These are phyloP conservation scores for Drechslerella dactyloides DNA, from an alignment of 2,329 filamentous ascomycete genomes.

Conservation along the genomic window DNA sequence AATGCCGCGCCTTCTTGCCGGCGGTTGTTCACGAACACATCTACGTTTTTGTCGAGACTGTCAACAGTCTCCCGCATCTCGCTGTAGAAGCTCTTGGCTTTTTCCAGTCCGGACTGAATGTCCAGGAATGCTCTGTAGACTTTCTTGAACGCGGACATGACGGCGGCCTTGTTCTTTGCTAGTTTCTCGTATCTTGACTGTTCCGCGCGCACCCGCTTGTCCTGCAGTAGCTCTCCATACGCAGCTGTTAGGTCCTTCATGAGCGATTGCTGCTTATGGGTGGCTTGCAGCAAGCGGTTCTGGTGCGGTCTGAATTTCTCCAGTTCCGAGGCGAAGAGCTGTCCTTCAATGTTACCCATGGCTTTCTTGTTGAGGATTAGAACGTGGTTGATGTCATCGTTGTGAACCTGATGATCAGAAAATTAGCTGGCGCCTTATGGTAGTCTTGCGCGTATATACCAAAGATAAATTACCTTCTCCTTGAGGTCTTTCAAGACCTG, in stretches of 20 bases:
- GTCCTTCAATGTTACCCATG: slow-evolving; percentile 86
- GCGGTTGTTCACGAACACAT: slow-evolving; percentile 94
- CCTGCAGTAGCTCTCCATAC: slow-evolving; percentile 87
- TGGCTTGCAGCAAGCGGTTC: slow-evolving; percentile 86
- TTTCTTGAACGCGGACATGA: slow-evolving; percentile 85
- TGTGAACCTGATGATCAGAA: slow-evolving; percentile 72
- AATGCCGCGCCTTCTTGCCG: slow-evolving; percentile 89
- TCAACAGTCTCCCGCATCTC: slow-evolving; percentile 96
- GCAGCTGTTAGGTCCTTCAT: slow-evolving; percentile 92
- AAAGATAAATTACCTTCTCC: slow-evolving; percentile 75
- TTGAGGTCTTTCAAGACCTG: slow-evolving; percentile 97
- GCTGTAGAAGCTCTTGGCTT: slow-evolving; percentile 89
- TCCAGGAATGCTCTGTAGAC: slow-evolving; percentile 93
- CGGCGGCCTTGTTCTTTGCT: slow-evolving; percentile 78
- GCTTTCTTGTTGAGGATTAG: slow-evolving; percentile 98
- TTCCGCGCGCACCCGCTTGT: slow-evolving; percentile 90
- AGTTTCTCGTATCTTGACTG: slow-evolving; percentile 94
- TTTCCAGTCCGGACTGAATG: slow-evolving; percentile 80
- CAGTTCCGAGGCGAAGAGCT: slow-evolving; percentile 93
- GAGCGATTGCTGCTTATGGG: slow-evolving; percentile 89
- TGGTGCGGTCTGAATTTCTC: slow-evolving; percentile 96
- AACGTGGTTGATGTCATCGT: slow-evolving; percentile 96
- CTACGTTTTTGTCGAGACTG: slow-evolving; percentile 92
- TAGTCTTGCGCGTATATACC: not conserved
- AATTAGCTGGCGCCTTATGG: slow-evolving; percentile 52